Evolutionary conservation across 2,329 filamentous ascomycete species (phyloP).

Genomic region (Hypoxylon sp.): DNA sequence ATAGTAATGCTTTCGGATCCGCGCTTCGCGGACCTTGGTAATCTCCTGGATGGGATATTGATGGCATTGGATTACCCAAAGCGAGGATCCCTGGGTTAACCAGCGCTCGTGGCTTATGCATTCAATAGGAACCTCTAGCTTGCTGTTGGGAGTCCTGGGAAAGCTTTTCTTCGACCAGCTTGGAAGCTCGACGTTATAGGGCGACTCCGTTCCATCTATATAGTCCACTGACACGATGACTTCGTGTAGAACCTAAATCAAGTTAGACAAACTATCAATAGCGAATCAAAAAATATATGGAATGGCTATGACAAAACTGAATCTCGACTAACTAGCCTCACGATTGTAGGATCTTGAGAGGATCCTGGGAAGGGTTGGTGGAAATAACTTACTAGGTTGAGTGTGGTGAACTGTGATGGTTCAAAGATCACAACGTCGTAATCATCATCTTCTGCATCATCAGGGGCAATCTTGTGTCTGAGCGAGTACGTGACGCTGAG

Average conservation of each 20-base stretch:
- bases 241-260: constrained; percentile 44
- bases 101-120: not conserved
- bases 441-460: too few species aligned
- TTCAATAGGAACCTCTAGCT: not conserved
- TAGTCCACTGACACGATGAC: constrained; percentile 44
- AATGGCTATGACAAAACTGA: too few species aligned
- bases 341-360: too few species aligned
- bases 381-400: too few species aligned
- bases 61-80: not conserved
- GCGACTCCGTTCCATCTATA: constrained; percentile 20
- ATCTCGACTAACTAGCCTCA: too few species aligned
- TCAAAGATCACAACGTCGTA: too few species aligned
- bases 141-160: not conserved
- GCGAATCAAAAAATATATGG: too few species aligned
- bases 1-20: constrained; percentile 4
- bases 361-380: too few species aligned
- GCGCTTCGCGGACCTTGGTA: not conserved
- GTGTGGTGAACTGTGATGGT: too few species aligned
- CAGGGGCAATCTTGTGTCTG: too few species aligned
- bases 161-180: not conserved
- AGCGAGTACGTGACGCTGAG: too few species aligned
- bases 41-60: not conserved
- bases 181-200: not conserved
- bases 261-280: not conserved
- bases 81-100: not conserved